phyloP scores from a whole-genome alignment of 2,329 filamentous ascomycete genomes.

The Dactylellina leptospora region DNA sequence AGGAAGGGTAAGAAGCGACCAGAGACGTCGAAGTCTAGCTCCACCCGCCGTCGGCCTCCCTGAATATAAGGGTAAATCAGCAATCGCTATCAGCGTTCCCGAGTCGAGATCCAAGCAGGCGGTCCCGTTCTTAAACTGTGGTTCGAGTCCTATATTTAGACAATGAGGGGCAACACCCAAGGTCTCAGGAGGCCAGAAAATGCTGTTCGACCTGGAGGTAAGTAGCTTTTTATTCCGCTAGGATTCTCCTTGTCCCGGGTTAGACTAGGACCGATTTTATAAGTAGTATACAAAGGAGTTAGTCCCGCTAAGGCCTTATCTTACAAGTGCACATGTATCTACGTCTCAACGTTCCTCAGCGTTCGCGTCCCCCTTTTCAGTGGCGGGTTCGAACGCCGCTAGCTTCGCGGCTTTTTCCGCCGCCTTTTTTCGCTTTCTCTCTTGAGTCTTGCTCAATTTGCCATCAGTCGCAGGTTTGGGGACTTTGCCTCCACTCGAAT shows the following conservation, averaged over 20 bases:
- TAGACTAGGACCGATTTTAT: no score
- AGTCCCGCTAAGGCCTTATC: conserved; percentile 31
- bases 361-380: conserved; percentile 1
- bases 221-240: no score
- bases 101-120: not conserved
- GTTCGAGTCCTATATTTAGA: not conserved
- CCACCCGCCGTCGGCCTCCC: no score
- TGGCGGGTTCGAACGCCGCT: not conserved
- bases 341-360: conserved; percentile 7
- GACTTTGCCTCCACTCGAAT: conserved; percentile 34
- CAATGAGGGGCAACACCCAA: not conserved
- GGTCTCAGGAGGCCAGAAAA: no score
- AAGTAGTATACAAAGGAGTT: not conserved
- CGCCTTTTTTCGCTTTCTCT: conserved; percentile 47
- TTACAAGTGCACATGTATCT: conserved; percentile 19
- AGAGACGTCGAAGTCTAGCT: no score
- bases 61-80: no score
- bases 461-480: conserved; percentile 31
- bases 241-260: no score
- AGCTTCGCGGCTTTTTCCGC: conserved; percentile 45
- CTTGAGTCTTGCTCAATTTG: conserved; percentile 46
- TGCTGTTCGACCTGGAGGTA: no score
- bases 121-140: not conserved
- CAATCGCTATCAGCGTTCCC: no score
- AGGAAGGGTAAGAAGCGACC: not conserved